These are phyloP conservation scores for Volvariella surrecta DNA, from an alignment of 1,284 basidiomycete species.

Conservation along the genomic window DNA sequence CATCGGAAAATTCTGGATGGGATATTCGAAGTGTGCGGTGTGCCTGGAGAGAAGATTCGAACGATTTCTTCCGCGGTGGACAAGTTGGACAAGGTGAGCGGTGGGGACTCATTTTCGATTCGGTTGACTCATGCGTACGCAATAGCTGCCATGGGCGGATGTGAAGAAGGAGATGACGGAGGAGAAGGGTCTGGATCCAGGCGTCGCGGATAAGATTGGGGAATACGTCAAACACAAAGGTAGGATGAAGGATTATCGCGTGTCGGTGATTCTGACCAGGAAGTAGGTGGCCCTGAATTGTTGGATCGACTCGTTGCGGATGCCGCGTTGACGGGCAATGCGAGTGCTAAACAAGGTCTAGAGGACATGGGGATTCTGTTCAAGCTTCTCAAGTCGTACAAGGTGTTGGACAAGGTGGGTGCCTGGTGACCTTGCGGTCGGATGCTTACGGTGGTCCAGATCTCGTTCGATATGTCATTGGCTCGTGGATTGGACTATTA, in stretches of 20 bases:
- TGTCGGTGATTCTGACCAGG: neutral
- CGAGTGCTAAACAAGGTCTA: conserved; percentile 76
- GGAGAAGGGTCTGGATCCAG: conserved; percentile 87
- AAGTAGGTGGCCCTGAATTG: conserved; percentile 62
- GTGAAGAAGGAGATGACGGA: conserved; percentile 96
- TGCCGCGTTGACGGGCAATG: conserved; percentile 58
- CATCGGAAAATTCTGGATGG: conserved; percentile 97
- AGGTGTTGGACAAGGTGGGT: conserved; percentile 68
- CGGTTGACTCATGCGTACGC: neutral
- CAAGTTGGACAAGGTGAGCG: conserved; percentile 89
- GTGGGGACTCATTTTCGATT: neutral
- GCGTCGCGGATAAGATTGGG: conserved; percentile 89
- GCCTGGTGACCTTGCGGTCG: neutral
- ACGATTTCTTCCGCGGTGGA: conserved; percentile 97
- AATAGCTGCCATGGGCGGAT: conserved; percentile 78
- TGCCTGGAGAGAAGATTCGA: conserved; percentile 86
- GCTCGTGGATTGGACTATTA: conserved; percentile 98
- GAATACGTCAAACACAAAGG: conserved; percentile 96
- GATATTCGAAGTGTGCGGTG: conserved; percentile 95
- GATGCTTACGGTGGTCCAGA: conserved; percentile 30
- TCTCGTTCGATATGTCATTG: conserved; percentile 94
- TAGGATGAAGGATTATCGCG: conserved; percentile 19
- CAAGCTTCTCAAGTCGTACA: conserved; percentile 77
- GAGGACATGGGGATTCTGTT: conserved; percentile 90
- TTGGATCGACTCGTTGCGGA: conserved; percentile 73